Conservation (phyloP, 1,284 basidiomycete genomes). For the Omphalotus olearius region DNA sequence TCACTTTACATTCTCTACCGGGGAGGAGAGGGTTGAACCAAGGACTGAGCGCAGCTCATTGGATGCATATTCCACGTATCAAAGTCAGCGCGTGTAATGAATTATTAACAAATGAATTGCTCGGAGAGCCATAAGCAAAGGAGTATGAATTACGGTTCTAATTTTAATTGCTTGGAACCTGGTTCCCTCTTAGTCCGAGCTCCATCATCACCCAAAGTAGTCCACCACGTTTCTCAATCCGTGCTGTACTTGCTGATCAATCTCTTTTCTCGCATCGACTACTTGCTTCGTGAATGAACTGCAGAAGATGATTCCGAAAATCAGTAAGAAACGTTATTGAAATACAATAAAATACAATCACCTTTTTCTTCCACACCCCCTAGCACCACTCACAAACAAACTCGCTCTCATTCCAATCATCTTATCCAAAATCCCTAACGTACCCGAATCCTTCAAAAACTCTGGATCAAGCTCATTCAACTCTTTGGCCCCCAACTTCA, state of each 20-base stretch:
- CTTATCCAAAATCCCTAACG: constrained; percentile 46
- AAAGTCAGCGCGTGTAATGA: no score
- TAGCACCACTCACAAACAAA: constrained; percentile 41
- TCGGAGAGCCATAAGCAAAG: no score
- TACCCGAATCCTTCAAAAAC: constrained; percentile 38
- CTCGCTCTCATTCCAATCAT: constrained; percentile 38
- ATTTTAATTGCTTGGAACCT: no score
- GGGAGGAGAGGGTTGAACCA: no score
- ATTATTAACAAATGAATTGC: no score
- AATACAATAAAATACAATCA: constrained; percentile 17
- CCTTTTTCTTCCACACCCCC: constrained; percentile 35
- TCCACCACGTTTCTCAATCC: constrained; percentile 29
- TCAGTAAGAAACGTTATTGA: neutral
- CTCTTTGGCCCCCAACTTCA: constrained; percentile 14
- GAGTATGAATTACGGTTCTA: no score
- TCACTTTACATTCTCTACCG: no score
- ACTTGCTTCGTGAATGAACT: constrained; percentile 41
- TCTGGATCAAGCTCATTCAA: constrained; percentile 24
- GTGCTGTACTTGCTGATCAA: constrained; percentile 16
- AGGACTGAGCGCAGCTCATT: no score
- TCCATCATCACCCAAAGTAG: constrained; percentile 28
- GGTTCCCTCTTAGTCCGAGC: no score
- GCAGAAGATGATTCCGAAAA: neutral
- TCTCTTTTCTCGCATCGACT: constrained; percentile 30
- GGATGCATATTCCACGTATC: no score